Evolutionary conservation across 2,329 filamentous ascomycete species (phyloP).

Genomic region (Fusarium sambucinum): DNA sequence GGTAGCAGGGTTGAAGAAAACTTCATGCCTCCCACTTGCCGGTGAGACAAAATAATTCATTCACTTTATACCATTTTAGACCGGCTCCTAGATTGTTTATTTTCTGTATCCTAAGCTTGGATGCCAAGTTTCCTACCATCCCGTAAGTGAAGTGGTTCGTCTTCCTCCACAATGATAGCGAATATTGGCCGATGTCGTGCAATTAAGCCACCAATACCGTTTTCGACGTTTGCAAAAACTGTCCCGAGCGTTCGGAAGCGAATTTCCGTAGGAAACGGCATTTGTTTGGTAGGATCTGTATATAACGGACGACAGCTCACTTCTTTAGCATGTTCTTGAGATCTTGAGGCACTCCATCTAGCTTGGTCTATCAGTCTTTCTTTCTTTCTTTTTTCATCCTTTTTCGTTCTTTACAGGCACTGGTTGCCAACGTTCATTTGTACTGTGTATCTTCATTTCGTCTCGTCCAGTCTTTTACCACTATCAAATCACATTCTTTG

Average conservation of each 20-base stretch:
- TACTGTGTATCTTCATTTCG: constrained; percentile 4
- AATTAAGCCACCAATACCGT: constrained; percentile 32
- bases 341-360: constrained; percentile 15
- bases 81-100: not conserved
- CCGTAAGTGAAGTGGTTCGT: not conserved
- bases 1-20: not conserved
- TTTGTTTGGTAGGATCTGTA: constrained; percentile 5
- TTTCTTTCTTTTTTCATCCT: constrained; percentile 4
- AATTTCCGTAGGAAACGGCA: constrained; percentile 6
- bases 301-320: constrained; percentile 14
- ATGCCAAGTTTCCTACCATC: not conserved
- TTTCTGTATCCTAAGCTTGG: not conserved
- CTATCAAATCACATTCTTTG: not conserved
- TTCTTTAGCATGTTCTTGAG: not conserved
- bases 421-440: constrained; percentile 36
- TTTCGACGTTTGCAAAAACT: constrained; percentile 19
- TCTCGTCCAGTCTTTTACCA: constrained; percentile 8
- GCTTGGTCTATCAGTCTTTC: constrained; percentile 25
- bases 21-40: not conserved
- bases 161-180: constrained; percentile 27
- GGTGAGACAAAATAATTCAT: not conserved
- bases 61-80: not conserved
- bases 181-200: constrained; percentile 18
- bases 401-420: constrained; percentile 36
- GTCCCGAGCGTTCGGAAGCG: constrained; percentile 29